phyloP scores from a whole-genome alignment of 306 rosid genomes.

The Rubus parviflorus region DNA sequence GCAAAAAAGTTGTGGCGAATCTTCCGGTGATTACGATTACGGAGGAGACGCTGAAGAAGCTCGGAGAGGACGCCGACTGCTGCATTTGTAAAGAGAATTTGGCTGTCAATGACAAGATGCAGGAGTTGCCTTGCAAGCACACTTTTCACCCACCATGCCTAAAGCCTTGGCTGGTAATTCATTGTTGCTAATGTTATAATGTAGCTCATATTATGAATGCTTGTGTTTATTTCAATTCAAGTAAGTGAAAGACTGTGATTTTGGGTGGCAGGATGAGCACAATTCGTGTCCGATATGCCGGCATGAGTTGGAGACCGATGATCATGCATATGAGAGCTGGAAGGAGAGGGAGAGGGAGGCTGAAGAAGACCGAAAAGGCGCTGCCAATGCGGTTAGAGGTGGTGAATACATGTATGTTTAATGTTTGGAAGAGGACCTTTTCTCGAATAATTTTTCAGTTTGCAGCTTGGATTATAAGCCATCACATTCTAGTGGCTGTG shows the following conservation, averaged over 20 bases:
- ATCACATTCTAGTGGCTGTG: neutral
- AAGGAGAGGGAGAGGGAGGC: constrained; percentile 96
- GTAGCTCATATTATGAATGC: neutral
- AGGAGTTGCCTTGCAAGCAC: constrained; percentile 98
- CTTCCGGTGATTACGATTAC: constrained; percentile 77
- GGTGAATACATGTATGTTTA: constrained; percentile 97
- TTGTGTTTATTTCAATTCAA: neutral
- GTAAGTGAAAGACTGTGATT: neutral
- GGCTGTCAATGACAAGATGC: constrained; percentile 75
- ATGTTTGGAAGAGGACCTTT: neutral
- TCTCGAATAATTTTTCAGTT: neutral
- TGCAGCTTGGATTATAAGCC: neutral
- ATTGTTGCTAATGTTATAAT: neutral
- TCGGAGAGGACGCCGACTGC: constrained; percentile 79
- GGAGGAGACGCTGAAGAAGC: constrained; percentile 58
- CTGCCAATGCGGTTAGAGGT: constrained; percentile 86
- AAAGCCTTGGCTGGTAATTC: constrained; percentile 93
- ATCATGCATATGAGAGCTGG: constrained; percentile 90
- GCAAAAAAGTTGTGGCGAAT: constrained; percentile 87
- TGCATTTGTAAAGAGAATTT: constrained; percentile 88
- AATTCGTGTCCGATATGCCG: constrained; percentile 92
- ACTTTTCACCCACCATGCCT: constrained; percentile 91
- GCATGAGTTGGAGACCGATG: constrained; percentile 85
- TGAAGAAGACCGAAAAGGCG: constrained; percentile 92
- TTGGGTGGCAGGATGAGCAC: constrained; percentile 64